phyloP scores from a whole-genome alignment of 1,284 basidiomycete genomes.

The Trametes hirsuta region DNA sequence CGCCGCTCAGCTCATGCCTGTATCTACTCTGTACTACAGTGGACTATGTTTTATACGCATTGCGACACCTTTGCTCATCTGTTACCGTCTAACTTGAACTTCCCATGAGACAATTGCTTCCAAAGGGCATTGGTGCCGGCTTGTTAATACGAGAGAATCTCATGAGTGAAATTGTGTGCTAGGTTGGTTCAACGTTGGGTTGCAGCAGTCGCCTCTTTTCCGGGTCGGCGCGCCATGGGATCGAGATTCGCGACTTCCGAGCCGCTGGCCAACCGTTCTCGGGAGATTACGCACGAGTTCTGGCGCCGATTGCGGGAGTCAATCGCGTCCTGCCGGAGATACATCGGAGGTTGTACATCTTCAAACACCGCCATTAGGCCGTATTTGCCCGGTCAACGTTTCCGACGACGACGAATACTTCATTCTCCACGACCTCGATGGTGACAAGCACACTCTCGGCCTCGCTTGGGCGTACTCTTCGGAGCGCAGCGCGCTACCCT shows the following conservation, averaged over 20 bases:
- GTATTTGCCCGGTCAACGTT: slow-evolving; percentile 30
- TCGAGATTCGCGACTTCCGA: neutral
- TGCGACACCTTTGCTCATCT: slow-evolving; percentile 11
- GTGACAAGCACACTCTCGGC: slow-evolving; percentile 64
- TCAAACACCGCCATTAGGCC: slow-evolving; percentile 19
- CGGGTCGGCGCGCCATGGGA: neutral
- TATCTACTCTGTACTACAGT: slow-evolving; percentile 6
- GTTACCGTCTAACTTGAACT: no score
- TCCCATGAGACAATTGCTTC: neutral
- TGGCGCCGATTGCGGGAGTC: slow-evolving; percentile 8
- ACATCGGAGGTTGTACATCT: neutral
- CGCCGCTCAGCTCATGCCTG: slow-evolving; percentile 2
- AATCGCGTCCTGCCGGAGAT: neutral
- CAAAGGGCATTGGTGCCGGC: neutral
- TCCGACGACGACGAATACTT: slow-evolving; percentile 31
- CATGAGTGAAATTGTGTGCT: no score
- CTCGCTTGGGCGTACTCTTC: slow-evolving; percentile 63
- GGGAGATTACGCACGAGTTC: slow-evolving; percentile 21
- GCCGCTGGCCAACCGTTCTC: slow-evolving; percentile 16
- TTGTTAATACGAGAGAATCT: no score
- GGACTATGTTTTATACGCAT: slow-evolving; percentile 1
- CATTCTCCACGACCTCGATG: slow-evolving; percentile 49
- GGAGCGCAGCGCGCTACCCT: slow-evolving; percentile 56
- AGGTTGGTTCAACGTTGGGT: no score
- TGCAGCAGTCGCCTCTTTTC: no score